phyloP scores from a whole-genome alignment of 1,284 basidiomycete genomes.

The Puccinia horiana region DNA sequence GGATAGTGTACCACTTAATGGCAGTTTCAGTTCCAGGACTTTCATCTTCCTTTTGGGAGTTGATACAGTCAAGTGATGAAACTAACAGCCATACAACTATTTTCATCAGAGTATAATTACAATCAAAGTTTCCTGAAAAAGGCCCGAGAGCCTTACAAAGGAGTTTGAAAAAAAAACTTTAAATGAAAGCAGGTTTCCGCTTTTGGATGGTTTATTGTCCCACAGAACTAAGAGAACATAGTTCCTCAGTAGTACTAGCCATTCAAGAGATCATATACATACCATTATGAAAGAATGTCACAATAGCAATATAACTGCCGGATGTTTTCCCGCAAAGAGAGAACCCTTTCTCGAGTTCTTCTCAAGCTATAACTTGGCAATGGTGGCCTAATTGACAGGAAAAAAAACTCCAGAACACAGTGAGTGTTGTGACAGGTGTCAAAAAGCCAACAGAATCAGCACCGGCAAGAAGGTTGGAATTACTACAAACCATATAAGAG shows the following conservation, averaged over 20 bases:
- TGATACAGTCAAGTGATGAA: background rate
- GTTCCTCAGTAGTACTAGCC: background rate
- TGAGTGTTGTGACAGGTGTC: too few relatives aligned
- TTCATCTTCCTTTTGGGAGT: background rate
- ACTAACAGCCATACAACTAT: background rate
- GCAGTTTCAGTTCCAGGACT: background rate
- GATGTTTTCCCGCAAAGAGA: background rate
- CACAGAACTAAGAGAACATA: conserved; percentile 9
- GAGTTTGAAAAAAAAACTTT: background rate
- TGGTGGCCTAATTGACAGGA: conserved; percentile 23
- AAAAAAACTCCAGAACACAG: background rate
- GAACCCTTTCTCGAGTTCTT: background rate
- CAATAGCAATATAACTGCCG: background rate
- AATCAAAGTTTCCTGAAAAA: background rate
- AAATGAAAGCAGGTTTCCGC: background rate
- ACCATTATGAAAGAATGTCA: conserved; percentile 3
- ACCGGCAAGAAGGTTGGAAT: background rate
- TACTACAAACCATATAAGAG: background rate
- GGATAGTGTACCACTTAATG: background rate
- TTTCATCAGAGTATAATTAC: background rate
- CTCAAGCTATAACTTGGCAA: background rate
- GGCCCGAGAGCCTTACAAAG: background rate
- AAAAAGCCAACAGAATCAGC: background rate
- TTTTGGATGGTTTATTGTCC: background rate
- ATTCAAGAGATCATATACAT: background rate